phyloP scores from a whole-genome alignment of 2,329 filamentous ascomycete genomes.

The Lasiodiplodia citricola region DNA sequence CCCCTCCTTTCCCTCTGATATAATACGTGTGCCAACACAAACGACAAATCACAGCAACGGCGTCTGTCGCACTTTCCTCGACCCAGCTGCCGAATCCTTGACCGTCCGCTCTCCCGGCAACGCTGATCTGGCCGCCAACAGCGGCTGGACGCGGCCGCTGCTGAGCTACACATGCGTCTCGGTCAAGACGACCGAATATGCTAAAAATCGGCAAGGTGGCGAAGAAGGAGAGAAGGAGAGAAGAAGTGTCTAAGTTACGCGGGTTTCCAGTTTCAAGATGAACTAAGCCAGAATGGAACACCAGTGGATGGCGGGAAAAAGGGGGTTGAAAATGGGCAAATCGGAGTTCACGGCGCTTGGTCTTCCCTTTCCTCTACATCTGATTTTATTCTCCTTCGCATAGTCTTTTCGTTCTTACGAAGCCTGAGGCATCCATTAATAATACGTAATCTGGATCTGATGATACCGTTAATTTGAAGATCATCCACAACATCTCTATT shows the following conservation, averaged over 20 bases:
- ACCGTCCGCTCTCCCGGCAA: neutral
- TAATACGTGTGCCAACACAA: no score
- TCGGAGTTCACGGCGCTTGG: neutral
- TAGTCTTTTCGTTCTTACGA: neutral
- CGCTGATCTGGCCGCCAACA: neutral
- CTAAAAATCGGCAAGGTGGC: neutral
- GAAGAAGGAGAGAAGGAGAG: neutral
- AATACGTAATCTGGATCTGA: neutral
- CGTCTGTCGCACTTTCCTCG: conserved; percentile 9
- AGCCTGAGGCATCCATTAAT: neutral
- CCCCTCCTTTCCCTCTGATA: no score
- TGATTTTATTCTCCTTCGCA: neutral
- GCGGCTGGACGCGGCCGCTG: neutral
- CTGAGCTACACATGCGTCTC: neutral
- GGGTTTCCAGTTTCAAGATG: neutral
- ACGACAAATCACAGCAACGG: neutral
- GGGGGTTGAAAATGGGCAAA: neutral
- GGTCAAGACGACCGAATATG: conserved; percentile 2
- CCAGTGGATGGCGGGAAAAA: neutral
- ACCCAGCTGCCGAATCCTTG: neutral
- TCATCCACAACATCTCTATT: neutral
- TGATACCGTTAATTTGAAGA: neutral
- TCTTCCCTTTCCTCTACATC: neutral
- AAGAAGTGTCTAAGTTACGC: neutral
- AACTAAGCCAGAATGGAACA: neutral